Conservation (phyloP, 306 rosid genomes). For the Arachis hypogaea region DNA sequence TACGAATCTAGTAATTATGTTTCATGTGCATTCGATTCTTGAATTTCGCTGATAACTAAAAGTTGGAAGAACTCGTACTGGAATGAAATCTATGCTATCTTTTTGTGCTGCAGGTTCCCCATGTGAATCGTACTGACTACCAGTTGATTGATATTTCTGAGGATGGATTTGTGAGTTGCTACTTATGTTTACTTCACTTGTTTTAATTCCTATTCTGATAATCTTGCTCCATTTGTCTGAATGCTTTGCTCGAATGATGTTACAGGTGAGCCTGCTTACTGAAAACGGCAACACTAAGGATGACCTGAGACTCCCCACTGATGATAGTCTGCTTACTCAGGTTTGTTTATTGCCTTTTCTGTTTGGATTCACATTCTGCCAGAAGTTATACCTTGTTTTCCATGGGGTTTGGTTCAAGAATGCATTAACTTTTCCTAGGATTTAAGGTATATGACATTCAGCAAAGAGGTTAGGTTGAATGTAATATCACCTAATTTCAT, state of each 20-base stretch:
- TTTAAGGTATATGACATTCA: no score
- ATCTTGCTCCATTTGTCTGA: slow-evolving; percentile 14
- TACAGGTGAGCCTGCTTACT: slow-evolving; percentile 65
- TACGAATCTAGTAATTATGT: slow-evolving; percentile 24
- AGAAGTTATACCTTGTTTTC: neutral
- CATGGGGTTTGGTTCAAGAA: no score
- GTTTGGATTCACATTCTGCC: slow-evolving; percentile 15
- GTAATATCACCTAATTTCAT: no score
- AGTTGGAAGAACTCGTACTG: neutral
- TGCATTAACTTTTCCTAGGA: no score
- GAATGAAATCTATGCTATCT: no score
- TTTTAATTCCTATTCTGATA: slow-evolving; percentile 1
- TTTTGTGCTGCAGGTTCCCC: slow-evolving; percentile 60
- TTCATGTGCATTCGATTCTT: neutral
- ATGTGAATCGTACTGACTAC: slow-evolving; percentile 70
- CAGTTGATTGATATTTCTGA: slow-evolving; percentile 54
- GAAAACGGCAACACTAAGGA: slow-evolving; percentile 72
- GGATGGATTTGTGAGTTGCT: slow-evolving; percentile 59
- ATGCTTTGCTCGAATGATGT: slow-evolving; percentile 14
- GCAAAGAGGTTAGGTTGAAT: no score
- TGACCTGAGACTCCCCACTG: slow-evolving; percentile 58
- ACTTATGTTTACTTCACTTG: neutral
- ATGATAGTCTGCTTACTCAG: slow-evolving; percentile 63
- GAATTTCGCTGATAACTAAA: neutral
- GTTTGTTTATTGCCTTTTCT: slow-evolving; percentile 40